phyloP scores from a whole-genome alignment of 2,329 filamentous ascomycete species.

The Parascedosporium putredinis region DNA sequence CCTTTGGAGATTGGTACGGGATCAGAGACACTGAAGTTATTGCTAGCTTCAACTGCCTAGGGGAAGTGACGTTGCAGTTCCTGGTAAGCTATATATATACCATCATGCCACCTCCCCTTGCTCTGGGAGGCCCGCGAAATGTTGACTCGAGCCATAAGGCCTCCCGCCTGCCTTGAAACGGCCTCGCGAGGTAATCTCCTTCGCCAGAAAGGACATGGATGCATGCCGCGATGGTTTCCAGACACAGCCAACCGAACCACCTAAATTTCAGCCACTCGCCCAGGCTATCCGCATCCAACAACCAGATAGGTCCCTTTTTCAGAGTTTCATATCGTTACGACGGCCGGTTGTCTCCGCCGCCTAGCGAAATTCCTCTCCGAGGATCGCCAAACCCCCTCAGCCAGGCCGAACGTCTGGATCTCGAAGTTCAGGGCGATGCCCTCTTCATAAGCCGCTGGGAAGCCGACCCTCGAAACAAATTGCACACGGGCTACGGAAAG shows the following conservation, averaged over 20 bases:
- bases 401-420: neutral
- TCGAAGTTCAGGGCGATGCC: slow-evolving; percentile 3
- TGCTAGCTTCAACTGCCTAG: slow-evolving; percentile 4
- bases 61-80: neutral
- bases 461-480: neutral
- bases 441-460: slow-evolving; percentile 4
- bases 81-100: neutral
- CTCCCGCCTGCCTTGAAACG: neutral
- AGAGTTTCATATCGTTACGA: neutral
- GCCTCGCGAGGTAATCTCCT: neutral
- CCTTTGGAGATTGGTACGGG: slow-evolving; percentile 2
- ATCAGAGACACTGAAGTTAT: neutral
- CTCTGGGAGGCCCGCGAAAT: neutral
- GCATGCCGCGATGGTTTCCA: neutral
- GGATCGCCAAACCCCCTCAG: neutral
- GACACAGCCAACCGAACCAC: neutral
- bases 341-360: slow-evolving; percentile 6
- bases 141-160: neutral
- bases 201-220: neutral
- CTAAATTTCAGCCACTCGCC: neutral
- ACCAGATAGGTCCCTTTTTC: neutral
- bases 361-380: slow-evolving; percentile 1
- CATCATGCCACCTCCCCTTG: neutral
- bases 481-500: slow-evolving; percentile 1
- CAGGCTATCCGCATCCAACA: neutral